Base-by-base conservation (phyloP, 2,329 filamentous ascomycete genomes). In the Xylariaceae sp. region DNA sequence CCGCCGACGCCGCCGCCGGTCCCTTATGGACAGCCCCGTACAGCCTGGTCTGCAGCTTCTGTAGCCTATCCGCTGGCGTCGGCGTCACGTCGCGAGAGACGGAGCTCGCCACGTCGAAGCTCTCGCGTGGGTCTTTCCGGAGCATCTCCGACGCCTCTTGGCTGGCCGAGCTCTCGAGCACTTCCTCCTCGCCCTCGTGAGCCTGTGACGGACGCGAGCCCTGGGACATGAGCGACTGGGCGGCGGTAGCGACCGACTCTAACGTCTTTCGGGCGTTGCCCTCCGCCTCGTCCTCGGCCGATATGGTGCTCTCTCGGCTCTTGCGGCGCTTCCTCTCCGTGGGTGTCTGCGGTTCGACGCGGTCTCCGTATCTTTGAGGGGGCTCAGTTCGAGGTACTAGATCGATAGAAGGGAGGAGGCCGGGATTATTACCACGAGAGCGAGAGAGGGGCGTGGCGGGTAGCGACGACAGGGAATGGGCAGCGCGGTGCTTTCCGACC, bases 301-400 rank as follows among this genome's bases (percentile, higher is more conserved):
- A 92, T 34, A 92, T 88, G 2, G 87, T 94, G 65, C 85, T 90
- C 60, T 94, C 88, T 43, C 86, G 79, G 60, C 87, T 88, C 61
- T 81, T 79, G 36, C 77, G 76, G 26, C 76, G 71, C 34, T 67
- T 67, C 14, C 68, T 65, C 24, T 59, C 55, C 34, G 57, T 59
- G 2, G 71, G 68, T 0, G 70, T 71, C n/a, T 65, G 67, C 5
- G 69, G 65, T 2, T 63, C 55, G 40, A 65, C 65, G n/a, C 66
- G 65, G 34, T 56, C 59, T 8, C 42, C 43, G 37, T 42, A 48
- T 41, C 45, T 46, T 41, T 48, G 69, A 3, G 66, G 66, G 11
- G 75, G 73, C 63, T 78, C 78, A 46, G 69, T 76, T 53, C 75
- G 74, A 5, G 76, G 71, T 2, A 82, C 74, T 9, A 85, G 62